Base-by-base conservation (phyloP, 371 early-diverging fungal species). In the Zychaea mexicana region DNA sequence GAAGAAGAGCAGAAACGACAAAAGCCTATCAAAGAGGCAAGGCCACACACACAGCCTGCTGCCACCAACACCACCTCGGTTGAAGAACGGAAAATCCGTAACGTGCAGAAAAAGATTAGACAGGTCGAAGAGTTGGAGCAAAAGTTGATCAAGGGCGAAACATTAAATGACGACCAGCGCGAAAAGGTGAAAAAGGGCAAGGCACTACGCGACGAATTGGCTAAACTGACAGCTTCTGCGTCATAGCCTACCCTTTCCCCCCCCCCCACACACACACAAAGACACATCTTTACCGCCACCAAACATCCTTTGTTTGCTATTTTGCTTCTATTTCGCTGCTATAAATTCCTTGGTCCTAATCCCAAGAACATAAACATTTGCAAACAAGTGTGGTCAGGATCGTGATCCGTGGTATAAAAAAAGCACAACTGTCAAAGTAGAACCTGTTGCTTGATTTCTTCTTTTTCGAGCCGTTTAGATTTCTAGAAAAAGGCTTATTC, bases 101-200 rank as follows among this genome's bases (percentile, higher is more conserved):
- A 76, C 53, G 73, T 96, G 28, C 89, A 91, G 61, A 95, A 94
- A 83, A 98, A 97, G 76, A 74, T 97, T 60, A 85, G 89, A 72
- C 93, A 94, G 74, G 96, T 98, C 71, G 81, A 82, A 49, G 93
- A 91, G 42, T 78, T 98, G 54, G 92, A 92, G 71, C 89, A 89
- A 39, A 89, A 89, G 64, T 83, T 88, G 73, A 81, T 77, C 12
- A 78, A 82, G 3, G 97, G 97, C 27, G 94, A 93, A 65, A 78
- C 70, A 26, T 78, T 98, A n/a, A 94, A 94, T 72, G 78, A 86
- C 0, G 68, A 68, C 13, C 76, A 76, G 24, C 49, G 55, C 10
- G 73, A 66, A 13, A 70, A 76, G 46, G 57, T 76, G 45, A 64
- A 70, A 36, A 73, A 73, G 47, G 76, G 69, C 42, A 68, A 64